Percentiles rank a stretch among this genome's conserved stretches.
Evolutionary conservation across 352 stramenopile species (phyloP).

Genomic region (Phytophthora citrophthora): DNA sequence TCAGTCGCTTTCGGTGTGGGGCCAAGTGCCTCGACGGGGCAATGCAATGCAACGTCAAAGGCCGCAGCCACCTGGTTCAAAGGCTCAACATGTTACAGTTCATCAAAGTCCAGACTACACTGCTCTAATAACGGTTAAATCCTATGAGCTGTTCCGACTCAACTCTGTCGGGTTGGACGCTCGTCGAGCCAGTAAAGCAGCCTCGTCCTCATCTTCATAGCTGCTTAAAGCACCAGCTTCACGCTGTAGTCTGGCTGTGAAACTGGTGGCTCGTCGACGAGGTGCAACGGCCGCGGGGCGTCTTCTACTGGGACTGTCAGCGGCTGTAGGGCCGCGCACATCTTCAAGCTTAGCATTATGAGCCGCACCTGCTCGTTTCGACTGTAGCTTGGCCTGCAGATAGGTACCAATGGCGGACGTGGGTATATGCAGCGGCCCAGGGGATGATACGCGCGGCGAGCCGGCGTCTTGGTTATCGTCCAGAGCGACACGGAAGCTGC

Average conservation of each 20-base stretch:
- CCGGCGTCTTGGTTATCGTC: slow-evolving; percentile 26
- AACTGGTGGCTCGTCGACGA: slow-evolving; percentile 32
- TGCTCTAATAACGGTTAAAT: slow-evolving; percentile 17
- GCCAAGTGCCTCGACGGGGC: slow-evolving; percentile 12
- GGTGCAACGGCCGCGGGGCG: slow-evolving; percentile 21
- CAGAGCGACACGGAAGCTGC: slow-evolving; percentile 47
- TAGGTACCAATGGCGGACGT: slow-evolving; percentile 63
- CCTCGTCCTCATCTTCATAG: slow-evolving; percentile 21
- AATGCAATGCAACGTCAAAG: slow-evolving; percentile 13
- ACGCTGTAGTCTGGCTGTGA: slow-evolving; percentile 27
- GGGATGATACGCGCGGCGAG: slow-evolving; percentile 21
- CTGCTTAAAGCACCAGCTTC: slow-evolving; percentile 11
- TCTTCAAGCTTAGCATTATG: slow-evolving; percentile 56
- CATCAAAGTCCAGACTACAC: slow-evolving; percentile 8
- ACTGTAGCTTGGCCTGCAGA: slow-evolving; percentile 57
- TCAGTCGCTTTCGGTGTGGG: slow-evolving; percentile 33
- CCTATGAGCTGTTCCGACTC: slow-evolving; percentile 20
- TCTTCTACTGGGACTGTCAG: slow-evolving; percentile 24
- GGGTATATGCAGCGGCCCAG: slow-evolving; percentile 52
- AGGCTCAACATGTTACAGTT: slow-evolving; percentile 10
- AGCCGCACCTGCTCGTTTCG: slow-evolving; percentile 35
- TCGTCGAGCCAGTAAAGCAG: slow-evolving; percentile 17
- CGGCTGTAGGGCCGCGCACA: slow-evolving; percentile 44
- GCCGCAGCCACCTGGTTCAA: slow-evolving; percentile 7
- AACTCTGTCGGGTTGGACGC: slow-evolving; percentile 24